phyloP scores from a whole-genome alignment of 2,329 filamentous ascomycete genomes.

The Diaporthe capsici region DNA sequence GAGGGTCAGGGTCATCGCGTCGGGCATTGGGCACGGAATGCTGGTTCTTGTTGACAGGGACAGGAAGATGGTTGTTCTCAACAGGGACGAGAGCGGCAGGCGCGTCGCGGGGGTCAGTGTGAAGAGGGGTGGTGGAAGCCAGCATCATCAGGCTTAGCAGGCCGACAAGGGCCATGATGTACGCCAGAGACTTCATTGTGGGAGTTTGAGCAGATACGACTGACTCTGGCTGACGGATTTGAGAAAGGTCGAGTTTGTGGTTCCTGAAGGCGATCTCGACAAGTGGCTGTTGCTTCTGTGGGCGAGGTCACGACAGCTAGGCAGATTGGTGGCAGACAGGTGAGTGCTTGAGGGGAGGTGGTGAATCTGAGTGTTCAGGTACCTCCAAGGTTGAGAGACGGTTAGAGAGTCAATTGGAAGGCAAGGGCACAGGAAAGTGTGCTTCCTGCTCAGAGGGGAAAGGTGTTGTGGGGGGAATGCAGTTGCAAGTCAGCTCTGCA shows the following conservation, averaged over 20 bases:
- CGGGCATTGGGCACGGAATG: neutral
- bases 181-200: conserved; percentile 1
- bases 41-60: neutral
- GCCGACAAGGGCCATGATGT: neutral
- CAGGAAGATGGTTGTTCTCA: neutral
- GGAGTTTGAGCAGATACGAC: neutral
- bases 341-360: neutral
- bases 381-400: neutral
- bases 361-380: neutral
- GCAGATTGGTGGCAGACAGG: neutral
- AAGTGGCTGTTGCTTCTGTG: neutral
- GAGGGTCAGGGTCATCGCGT: neutral
- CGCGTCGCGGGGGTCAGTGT: neutral
- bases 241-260: too few relatives aligned
- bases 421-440: neutral
- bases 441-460: neutral
- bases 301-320: neutral
- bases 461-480: neutral
- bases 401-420: neutral
- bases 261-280: neutral
- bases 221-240: neutral
- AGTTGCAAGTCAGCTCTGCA: neutral
- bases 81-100: neutral
- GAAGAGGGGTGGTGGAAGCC: neutral
- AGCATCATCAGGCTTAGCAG: neutral